Evolutionary conservation across 192 early-diverging fungal species (phyloP), one percentile per base, ranked within the genome.

Genomic region (Helicostylum pulchrum): DNA sequence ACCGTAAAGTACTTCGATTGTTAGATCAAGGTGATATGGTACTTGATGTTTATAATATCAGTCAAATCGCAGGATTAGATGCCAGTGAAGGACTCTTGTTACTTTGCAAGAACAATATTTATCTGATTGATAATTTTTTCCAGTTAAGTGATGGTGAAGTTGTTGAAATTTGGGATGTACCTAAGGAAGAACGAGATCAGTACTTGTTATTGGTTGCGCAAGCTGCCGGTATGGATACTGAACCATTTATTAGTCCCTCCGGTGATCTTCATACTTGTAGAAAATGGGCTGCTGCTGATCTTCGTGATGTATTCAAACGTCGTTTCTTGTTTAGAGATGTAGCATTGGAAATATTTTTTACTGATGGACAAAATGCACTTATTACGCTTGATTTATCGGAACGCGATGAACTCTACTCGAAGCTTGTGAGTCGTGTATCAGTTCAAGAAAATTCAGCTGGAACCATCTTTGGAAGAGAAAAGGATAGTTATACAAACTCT

Each of bases 331-430:
- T 88, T 53, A 52, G 90, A 26, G 88, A 89, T 59, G 85, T 87
- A 45, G 91, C 89, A 10, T 44, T 93, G 7, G 92, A 94, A 71
- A 67, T 92, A 21, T 94, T 94, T 65, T 92, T 94, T 67, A 66
- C 77, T 0, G 88, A 94, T 71, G 83, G 86, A 9, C 80, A 83
- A 5, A 90, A 85, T 70, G 86, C 83, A 43, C 66, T 94, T 14
- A 88, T 94, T 65, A 93, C 87, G 46, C 77, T 94, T 48, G 76
- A 80, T 26, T 26, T 78, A 26, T 70, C 79, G n/a, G 81, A 87
- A 59, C 74, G 89, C 39, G 89, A 91, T 48, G 65, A 77, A 21
- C 78, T 90, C 5, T 91, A 86, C 58, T 83, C 73, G 46, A 83
- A 86, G 49, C 68, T 91, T 6, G 53, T 80, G 0, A 71, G 65